phyloP scores from a whole-genome alignment of 2,329 filamentous ascomycete genomes.

The Sporothrix phasma region DNA sequence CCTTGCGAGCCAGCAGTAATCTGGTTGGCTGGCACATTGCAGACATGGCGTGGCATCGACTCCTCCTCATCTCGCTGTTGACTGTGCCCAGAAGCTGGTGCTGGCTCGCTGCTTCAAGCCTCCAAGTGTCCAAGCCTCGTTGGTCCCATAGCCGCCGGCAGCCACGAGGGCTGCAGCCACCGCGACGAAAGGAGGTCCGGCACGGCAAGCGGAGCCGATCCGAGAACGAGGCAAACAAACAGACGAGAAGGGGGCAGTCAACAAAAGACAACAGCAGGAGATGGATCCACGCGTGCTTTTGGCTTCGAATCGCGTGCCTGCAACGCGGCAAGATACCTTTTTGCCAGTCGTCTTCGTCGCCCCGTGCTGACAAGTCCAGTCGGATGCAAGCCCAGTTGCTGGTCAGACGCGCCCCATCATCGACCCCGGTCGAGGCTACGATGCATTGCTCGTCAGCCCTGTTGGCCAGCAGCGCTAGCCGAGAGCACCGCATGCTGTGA shows the following conservation, averaged over 20 bases:
- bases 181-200: not conserved
- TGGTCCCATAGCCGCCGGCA: conserved; percentile 6
- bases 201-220: not conserved
- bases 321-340: not conserved
- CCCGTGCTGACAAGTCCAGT: not conserved
- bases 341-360: not conserved
- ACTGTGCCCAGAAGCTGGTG: not conserved
- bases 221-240: not conserved
- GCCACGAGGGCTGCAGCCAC: not conserved
- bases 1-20: not conserved
- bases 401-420: not conserved
- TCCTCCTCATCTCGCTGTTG: conserved; percentile 1
- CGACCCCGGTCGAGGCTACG: not conserved
- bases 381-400: not conserved
- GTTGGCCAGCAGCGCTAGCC: not conserved
- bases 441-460: not conserved
- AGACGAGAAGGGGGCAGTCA: not conserved
- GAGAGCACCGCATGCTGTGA: not conserved
- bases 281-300: no score
- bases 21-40: not conserved
- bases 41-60: not conserved
- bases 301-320: not conserved
- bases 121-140: not conserved
- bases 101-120: not conserved
- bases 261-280: not conserved